These are phyloP conservation scores for Colletotrichum simmondsii DNA, from an alignment of 2,329 filamentous ascomycete species.

Conservation along the genomic window DNA sequence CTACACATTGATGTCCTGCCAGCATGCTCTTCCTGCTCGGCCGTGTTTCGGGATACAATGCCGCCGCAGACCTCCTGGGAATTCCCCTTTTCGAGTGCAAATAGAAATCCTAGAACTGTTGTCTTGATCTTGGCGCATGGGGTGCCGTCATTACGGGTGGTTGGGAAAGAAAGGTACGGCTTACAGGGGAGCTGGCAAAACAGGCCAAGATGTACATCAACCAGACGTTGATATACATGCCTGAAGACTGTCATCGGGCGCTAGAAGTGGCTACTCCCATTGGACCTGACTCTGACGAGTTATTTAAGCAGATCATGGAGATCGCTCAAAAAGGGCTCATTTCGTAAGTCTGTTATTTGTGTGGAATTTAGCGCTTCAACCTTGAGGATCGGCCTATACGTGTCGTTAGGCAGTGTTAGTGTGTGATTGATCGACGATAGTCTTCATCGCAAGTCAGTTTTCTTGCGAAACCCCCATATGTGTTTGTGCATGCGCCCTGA, in stretches of 20 bases:
- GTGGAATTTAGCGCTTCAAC: too few relatives aligned
- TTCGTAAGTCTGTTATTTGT: too few relatives aligned
- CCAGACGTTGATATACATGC: conserved; percentile 46
- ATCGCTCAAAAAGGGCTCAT: background rate
- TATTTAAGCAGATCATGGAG: conserved; percentile 9
- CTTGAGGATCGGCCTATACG: too few relatives aligned
- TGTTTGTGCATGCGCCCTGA: too few relatives aligned
- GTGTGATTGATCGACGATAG: too few relatives aligned
- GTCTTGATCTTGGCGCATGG: conserved; percentile 48
- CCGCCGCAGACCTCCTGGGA: conserved; percentile 45
- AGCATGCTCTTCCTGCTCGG: conserved; percentile 49
- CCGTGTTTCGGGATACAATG: conserved; percentile 46
- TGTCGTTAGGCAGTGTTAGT: too few relatives aligned
- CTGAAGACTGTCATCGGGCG: conserved; percentile 36
- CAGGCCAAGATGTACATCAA: conserved; percentile 47
- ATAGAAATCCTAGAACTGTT: conserved; percentile 45
- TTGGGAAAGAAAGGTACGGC: conserved; percentile 43
- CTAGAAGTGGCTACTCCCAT: conserved; percentile 39
- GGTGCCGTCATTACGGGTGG: conserved; percentile 43
- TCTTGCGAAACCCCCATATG: too few relatives aligned
- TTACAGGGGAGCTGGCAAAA: conserved; percentile 44
- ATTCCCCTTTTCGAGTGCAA: conserved; percentile 39
- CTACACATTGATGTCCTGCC: conserved; percentile 49
- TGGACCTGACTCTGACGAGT: conserved; percentile 13
- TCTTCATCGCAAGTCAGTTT: too few relatives aligned